Percentiles rank a stretch among this genome's conserved stretches.
Conservation (phyloP, 495 filamentous ascomycete species). For the Aspergillus asperescens region DNA sequence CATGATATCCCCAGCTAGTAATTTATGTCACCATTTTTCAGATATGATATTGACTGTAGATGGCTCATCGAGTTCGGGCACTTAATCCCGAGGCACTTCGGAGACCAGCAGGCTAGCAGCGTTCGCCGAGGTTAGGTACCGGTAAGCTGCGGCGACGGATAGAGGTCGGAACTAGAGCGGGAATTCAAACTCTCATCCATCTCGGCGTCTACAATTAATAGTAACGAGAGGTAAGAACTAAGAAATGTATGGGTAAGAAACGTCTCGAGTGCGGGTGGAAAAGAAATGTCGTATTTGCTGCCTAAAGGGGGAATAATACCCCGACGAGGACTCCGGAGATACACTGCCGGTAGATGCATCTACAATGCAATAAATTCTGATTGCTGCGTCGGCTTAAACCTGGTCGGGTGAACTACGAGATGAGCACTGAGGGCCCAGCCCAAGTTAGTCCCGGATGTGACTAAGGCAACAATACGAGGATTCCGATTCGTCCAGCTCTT, state of each 20-base stretch:
- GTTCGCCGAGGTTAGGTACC: constrained; percentile 27
- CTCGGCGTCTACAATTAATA: too few species aligned
- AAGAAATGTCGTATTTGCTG: too few species aligned
- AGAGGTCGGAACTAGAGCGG: constrained; percentile 3
- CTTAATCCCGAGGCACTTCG: constrained; percentile 17
- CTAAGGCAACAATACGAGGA: constrained; percentile 7
- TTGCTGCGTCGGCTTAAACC: too few species aligned
- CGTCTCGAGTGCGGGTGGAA: too few species aligned
- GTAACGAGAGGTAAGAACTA: too few species aligned
- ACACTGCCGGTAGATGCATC: neutral
- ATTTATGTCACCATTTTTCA: neutral
- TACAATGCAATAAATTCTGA: neutral
- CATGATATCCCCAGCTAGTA: constrained; percentile 1
- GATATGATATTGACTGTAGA: neutral
- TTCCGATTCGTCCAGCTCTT: constrained; percentile 10
- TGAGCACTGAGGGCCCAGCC: too few species aligned
- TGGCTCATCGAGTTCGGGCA: constrained; percentile 3
- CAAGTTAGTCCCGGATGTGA: too few species aligned
- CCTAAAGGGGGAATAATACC: neutral
- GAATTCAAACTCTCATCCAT: constrained; percentile 1
- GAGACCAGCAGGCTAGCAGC: constrained; percentile 9
- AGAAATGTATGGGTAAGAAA: constrained; percentile 4
- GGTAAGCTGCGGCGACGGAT: neutral
- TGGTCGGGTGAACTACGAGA: too few species aligned
- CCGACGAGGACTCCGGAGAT: neutral